A percentile compares a stretch with the other conserved stretches of the same genome.
phyloP scores from a whole-genome alignment of 768 basidiomycete genomes.

The Trametes punicea region DNA sequence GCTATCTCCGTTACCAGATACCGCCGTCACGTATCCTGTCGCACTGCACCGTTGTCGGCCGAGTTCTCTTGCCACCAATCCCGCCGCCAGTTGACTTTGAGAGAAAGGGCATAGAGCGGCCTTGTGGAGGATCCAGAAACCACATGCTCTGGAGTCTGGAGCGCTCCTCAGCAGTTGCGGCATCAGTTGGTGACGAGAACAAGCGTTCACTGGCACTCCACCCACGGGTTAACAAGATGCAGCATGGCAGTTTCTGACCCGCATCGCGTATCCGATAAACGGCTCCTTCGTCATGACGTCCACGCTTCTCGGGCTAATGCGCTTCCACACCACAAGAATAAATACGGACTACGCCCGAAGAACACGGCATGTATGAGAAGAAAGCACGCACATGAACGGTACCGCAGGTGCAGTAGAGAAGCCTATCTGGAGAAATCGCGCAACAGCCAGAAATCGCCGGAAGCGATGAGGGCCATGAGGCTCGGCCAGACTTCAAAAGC shows the following conservation, averaged over 20 bases:
- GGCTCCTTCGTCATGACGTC: neutral
- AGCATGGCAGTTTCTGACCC: neutral
- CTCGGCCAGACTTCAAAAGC: neutral
- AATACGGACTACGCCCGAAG: neutral
- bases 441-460: no score
- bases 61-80: no score
- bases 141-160: constrained; percentile 4
- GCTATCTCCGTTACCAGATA: neutral
- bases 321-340: no score
- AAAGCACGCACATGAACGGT: neutral
- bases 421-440: no score
- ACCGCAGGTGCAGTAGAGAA: no score
- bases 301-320: neutral
- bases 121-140: neutral
- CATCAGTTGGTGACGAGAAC: neutral
- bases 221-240: neutral
- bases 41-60: no score
- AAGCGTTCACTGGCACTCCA: neutral
- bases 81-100: no score
- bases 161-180: constrained; percentile 2
- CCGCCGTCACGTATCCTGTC: no score
- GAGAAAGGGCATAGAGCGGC: neutral
- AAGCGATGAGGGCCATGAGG: no score
- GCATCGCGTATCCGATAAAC: neutral
- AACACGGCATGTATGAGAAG: neutral